These are phyloP conservation scores for Colletotrichum tofieldiae DNA, from an alignment of 2,329 filamentous ascomycete genomes.

Conservation along the genomic window DNA sequence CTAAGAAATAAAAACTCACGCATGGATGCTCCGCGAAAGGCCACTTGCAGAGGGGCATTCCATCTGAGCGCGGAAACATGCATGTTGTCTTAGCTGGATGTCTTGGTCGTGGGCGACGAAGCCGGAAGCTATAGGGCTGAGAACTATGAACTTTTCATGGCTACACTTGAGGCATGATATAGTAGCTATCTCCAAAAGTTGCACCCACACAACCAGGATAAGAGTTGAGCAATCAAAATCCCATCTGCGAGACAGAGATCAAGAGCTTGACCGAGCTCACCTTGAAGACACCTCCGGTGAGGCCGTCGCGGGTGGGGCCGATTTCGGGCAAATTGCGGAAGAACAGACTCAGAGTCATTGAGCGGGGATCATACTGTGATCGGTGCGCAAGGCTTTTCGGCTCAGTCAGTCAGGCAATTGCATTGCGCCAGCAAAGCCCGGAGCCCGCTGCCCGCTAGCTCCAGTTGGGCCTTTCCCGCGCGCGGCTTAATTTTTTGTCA, in stretches of 20 bases:
- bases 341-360: not conserved
- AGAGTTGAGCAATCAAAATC: not conserved
- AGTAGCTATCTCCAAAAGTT: too few species aligned
- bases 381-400: slow-evolving; percentile 39
- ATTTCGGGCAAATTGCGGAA: slow-evolving; percentile 40
- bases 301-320: slow-evolving; percentile 17
- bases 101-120: not conserved
- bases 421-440: slow-evolving; percentile 41
- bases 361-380: slow-evolving; percentile 12
- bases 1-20: not conserved
- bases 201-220: not conserved
- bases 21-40: not conserved
- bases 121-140: not conserved
- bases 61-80: not conserved
- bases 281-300: not conserved
- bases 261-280: slow-evolving; percentile 19
- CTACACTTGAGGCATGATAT: not conserved
- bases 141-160: not conserved
- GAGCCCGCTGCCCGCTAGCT: slow-evolving; percentile 38
- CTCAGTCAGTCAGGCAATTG: slow-evolving; percentile 36
- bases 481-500: slow-evolving; percentile 42
- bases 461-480: slow-evolving; percentile 38
- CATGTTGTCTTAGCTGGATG: not conserved
- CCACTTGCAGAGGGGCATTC: not conserved
- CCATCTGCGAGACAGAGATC: not conserved